Evolutionary conservation across 768 basidiomycete species (phyloP).

Genomic region (Psilocybe azurescens): DNA sequence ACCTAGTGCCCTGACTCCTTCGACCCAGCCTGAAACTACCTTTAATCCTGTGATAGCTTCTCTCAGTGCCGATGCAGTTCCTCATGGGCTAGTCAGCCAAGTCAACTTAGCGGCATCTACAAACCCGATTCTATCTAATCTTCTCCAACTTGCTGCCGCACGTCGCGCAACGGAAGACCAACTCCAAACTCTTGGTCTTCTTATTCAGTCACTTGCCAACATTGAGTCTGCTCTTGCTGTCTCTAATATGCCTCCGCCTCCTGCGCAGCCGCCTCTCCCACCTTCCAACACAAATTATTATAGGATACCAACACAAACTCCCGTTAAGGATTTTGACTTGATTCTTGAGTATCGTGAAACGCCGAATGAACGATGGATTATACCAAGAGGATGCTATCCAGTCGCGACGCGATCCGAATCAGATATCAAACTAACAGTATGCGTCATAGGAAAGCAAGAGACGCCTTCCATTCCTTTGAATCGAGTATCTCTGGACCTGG

Average conservation of each 20-base stretch:
- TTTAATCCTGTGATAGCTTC: constrained; percentile 52
- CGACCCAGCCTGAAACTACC: constrained; percentile 23
- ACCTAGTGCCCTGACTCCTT: constrained; percentile 8
- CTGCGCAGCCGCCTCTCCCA: constrained; percentile 15
- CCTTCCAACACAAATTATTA: constrained; percentile 11
- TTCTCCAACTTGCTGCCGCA: constrained; percentile 68
- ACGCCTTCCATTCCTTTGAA: constrained; percentile 36
- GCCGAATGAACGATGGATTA: constrained; percentile 65
- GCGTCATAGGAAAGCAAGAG: constrained; percentile 26
- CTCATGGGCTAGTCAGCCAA: constrained; percentile 62
- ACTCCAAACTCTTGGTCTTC: constrained; percentile 68
- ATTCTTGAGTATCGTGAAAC: constrained; percentile 74
- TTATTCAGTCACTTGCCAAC: constrained; percentile 70
- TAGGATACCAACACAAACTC: constrained; percentile 20
- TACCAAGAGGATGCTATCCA: constrained; percentile 64
- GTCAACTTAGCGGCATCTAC: constrained; percentile 70
- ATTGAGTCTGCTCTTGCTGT: constrained; percentile 24
- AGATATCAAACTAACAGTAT: constrained; percentile 24
- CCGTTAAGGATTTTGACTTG: constrained; percentile 69
- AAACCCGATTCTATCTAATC: constrained; percentile 70
- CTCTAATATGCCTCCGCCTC: constrained; percentile 13
- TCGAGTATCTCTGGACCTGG: background rate
- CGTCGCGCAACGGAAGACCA: constrained; percentile 68
- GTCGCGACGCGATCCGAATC: constrained; percentile 44
- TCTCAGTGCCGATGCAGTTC: constrained; percentile 52